Evolutionary conservation across 257 asterid species (phyloP), one percentile per base, ranked within the genome.

Genomic region (Solanum ossicruentum): DNA sequence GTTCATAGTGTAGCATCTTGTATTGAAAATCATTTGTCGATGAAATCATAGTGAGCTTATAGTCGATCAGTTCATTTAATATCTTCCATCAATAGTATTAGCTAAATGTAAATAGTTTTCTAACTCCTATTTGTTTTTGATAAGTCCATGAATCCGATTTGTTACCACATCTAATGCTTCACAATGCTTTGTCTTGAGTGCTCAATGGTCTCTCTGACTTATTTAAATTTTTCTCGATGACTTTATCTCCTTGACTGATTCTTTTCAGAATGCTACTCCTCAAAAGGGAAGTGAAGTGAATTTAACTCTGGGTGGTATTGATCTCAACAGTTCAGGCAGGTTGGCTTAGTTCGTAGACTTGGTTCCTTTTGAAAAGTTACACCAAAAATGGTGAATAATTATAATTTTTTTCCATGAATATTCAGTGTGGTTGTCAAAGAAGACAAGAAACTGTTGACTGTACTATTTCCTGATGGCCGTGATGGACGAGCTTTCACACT

Each of bases 271-370:
- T 70, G 97, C 86, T 67, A 89, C 88, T 85, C 95, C 98, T 84
- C 97, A 89, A 86, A 97, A 92, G 88, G 93, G 93, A 36, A 89
- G 94, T 4, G 99, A 97, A 92, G 98, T 91, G 80, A 97, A 97
- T 89, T 91, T 95, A 89, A 97, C 99, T 70, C 99, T 97, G 86
- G 99, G 99, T 85, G 99, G 99, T 85, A 97, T 97, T 87, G 99
- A 97, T 88, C 99, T 97, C 92, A 97, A 95, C 95, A 97, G 99
- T 91, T 97, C 99, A 92, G 99, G 98, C 95, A 97, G 99, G 99
- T 97, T 92, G 93, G 96, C 87, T 85, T 89, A 85, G 82, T 54
- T 81, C 67, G 26, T 51, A 49, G 54, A 85, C 47, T 17, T 26
- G 45, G 65, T 78, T 52, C 26, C 83, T 78, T 77, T 26, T 23